Evolutionary conservation across 1,284 basidiomycete genomes (phyloP), one percentile per base, ranked within the genome.

Genomic region (Ceratobasidium sp.): DNA sequence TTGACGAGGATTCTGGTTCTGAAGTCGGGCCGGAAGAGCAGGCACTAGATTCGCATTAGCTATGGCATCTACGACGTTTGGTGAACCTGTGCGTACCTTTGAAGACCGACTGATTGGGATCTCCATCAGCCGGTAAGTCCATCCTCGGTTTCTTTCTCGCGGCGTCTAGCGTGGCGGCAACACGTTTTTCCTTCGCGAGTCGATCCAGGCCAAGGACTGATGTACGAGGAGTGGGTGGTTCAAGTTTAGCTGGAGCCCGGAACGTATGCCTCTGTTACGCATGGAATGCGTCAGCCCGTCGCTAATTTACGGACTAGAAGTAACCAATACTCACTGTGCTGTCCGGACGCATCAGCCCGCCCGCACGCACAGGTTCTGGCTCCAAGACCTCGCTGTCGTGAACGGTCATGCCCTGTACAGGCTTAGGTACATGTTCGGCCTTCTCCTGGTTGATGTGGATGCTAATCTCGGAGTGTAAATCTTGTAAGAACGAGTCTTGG

Each of bases 161-260:
- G 7, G 86, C 85, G 79, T 86, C 86, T 82, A 85, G 81, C 48
- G 83, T 82, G 0, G 87, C 87, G 1, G 87, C 88, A 1, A 91
- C 90, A 64, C 94, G 88, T 85, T 98, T 98, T 83, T 97, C 95
- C 77, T 90, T 91, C 0, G 97, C 96, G 1, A 98, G 88, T 46
- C 88, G 89, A 83, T 99, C 96, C 5, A 98, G 87, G 0, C 96
- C 96, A 0, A 98, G 89, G 1, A 95, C 82, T 1, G 96, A 97
- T 0, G 89, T 85, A 50, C 93, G 87, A 3, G 93, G 92, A 18
- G 92, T 92, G 12, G 90, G 90, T 8, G 93, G 92, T 82, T 93
- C 92, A 20, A 94, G 85, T 79, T 89, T 91, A 0, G 89, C 88
- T 0, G 94, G 94, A 81, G 91, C 87, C 73, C 90, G 89, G 85